A percentile compares a stretch with the other conserved stretches of the same genome.
Evolutionary conservation across 768 basidiomycete genomes (phyloP).

Genomic region (Tulasnella sp.): DNA sequence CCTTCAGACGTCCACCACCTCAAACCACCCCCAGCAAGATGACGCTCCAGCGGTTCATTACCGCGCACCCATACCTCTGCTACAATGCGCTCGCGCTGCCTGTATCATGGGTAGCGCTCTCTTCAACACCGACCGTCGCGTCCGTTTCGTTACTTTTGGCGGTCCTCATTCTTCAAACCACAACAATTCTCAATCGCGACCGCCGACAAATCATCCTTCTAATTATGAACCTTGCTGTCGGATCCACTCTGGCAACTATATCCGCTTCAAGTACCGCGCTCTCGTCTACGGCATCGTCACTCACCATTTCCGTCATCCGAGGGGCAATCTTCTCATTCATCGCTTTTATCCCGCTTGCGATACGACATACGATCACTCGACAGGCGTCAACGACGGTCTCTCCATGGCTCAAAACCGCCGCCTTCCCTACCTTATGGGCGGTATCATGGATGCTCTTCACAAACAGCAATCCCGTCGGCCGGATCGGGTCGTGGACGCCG

Average conservation of each 20-base stretch:
- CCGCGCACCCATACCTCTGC: not conserved
- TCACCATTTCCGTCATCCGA: not conserved
- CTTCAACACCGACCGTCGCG: not conserved
- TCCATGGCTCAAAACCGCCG: not conserved
- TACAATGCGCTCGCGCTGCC: not conserved
- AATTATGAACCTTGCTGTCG: slow-evolving; percentile 2
- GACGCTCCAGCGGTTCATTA: not conserved
- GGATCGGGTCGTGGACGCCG: slow-evolving; percentile 69
- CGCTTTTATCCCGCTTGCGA: not conserved
- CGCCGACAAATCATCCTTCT: not conserved
- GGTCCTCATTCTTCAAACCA: slow-evolving; percentile 3
- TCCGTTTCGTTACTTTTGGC: not conserved
- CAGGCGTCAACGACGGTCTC: not conserved
- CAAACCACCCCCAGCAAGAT: not conserved
- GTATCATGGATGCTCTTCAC: slow-evolving; percentile 53
- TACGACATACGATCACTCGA: not conserved
- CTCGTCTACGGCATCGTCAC: not conserved
- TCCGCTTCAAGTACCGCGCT: not conserved
- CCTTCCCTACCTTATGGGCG: slow-evolving; percentile 26
- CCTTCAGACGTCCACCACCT: not conserved
- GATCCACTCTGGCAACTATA: not conserved
- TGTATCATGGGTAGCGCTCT: not conserved
- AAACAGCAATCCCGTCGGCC: slow-evolving; percentile 61
- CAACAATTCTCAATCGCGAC: not conserved
- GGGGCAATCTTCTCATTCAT: not conserved